These are phyloP conservation scores for Rugonectria rugulosa DNA, from an alignment of 2,329 filamentous ascomycete species.

Conservation along the genomic window DNA sequence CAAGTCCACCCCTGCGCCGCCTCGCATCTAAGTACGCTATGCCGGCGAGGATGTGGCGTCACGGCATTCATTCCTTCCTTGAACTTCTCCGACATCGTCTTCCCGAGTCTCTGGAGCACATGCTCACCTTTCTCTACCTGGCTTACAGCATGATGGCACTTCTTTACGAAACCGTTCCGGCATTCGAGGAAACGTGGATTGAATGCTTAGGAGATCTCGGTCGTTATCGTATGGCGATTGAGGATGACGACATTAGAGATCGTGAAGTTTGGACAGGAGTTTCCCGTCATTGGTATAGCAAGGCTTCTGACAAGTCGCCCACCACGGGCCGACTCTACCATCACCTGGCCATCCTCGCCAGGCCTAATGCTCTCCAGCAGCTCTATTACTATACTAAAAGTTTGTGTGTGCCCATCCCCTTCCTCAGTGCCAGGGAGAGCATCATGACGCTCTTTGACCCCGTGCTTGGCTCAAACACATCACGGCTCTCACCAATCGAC, in stretches of 20 bases:
- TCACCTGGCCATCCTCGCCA: slow-evolving; percentile 81
- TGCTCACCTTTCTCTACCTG: slow-evolving; percentile 89
- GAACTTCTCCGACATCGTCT: slow-evolving; percentile 78
- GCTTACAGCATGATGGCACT: slow-evolving; percentile 91
- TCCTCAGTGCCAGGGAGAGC: slow-evolving; percentile 72
- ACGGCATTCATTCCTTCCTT: slow-evolving; percentile 87
- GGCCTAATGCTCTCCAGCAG: slow-evolving; percentile 74
- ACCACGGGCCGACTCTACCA: slow-evolving; percentile 84
- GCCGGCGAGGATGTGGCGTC: slow-evolving; percentile 93
- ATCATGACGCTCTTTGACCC: slow-evolving; percentile 75
- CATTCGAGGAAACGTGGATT: slow-evolving; percentile 90
- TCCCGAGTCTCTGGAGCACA: slow-evolving; percentile 82
- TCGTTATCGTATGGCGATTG: slow-evolving; percentile 87
- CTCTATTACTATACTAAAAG: slow-evolving; percentile 77
- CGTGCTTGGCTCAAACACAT: slow-evolving; percentile 51
- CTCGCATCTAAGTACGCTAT: slow-evolving; percentile 86
- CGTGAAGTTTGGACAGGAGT: slow-evolving; percentile 84
- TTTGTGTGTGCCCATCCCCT: slow-evolving; percentile 72
- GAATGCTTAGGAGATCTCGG: slow-evolving; percentile 90
- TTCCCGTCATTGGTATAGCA: slow-evolving; percentile 83
- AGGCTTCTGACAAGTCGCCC: slow-evolving; percentile 79
- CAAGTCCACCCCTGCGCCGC: slow-evolving; percentile 69
- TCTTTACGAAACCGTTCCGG: slow-evolving; percentile 82
- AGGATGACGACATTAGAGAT: slow-evolving; percentile 79
- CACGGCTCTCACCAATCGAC: slow-evolving; percentile 55